Evolutionary conservation across 2,329 filamentous ascomycete genomes (phyloP).

Genomic region (Aspergillus latus): DNA sequence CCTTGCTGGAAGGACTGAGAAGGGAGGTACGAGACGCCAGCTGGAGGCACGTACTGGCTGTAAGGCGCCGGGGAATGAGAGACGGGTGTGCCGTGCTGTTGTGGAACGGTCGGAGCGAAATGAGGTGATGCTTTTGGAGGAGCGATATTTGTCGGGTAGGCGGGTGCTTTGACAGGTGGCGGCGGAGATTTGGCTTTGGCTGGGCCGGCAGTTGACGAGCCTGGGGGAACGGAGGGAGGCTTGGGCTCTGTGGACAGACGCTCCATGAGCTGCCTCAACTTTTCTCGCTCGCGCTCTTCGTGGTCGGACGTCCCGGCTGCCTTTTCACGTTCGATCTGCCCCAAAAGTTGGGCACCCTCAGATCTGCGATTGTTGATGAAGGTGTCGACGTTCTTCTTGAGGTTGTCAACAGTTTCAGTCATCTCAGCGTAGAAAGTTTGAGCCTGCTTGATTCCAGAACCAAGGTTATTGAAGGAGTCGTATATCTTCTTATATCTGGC

Average conservation of each 20-base stretch:
- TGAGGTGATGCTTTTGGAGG: slow-evolving; percentile 41
- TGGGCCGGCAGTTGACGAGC: slow-evolving; percentile 47
- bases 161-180: slow-evolving; percentile 33
- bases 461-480: slow-evolving; percentile 87
- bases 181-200: slow-evolving; percentile 45
- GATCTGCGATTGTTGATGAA: slow-evolving; percentile 93
- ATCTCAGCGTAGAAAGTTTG: slow-evolving; percentile 95
- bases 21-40: slow-evolving; percentile 30
- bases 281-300: slow-evolving; percentile 81
- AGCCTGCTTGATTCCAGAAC: slow-evolving; percentile 80
- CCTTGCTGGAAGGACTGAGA: slow-evolving; percentile 42
- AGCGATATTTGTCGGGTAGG: slow-evolving; percentile 39
- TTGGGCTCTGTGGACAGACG: slow-evolving; percentile 78
- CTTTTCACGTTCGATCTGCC: slow-evolving; percentile 80
- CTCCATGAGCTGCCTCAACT: slow-evolving; percentile 88
- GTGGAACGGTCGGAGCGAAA: slow-evolving; percentile 32
- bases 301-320: slow-evolving; percentile 57
- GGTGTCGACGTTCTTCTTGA: slow-evolving; percentile 92
- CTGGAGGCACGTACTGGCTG: slow-evolving; percentile 33
- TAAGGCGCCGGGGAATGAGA: slow-evolving; percentile 41
- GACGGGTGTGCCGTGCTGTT: slow-evolving; percentile 28
- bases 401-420: slow-evolving; percentile 87
- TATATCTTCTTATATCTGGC: slow-evolving; percentile 87
- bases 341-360: slow-evolving; percentile 85
- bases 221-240: slow-evolving; percentile 31